Base-by-base conservation (phyloP, 805 yeast genomes). In the Candida coquimbonensis region DNA sequence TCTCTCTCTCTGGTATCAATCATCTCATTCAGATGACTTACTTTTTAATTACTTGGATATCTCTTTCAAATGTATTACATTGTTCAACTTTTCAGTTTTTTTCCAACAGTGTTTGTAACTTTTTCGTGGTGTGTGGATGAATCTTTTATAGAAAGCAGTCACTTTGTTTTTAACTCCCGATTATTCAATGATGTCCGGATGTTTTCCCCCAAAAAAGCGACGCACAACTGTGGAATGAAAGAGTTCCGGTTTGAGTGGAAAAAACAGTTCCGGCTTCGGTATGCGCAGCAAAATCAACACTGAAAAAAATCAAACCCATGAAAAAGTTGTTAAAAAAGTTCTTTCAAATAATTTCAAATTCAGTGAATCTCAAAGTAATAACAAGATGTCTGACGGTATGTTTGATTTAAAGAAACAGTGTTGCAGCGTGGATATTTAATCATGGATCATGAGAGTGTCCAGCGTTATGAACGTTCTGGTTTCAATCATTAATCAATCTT, bases 301-400 rank as follows among this genome's bases (percentile, higher is more conserved):
- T 42, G 48, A 42, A 45, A 45, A 39, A 40, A 38, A 16, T 29
- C 34, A 12, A 35, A 16, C 14, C 39, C 11, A 39, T 32, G 37
- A 40, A 40, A 40, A 40, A 40, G 40, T 40, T 17, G 39, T 35
- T 38, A 37, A 38, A 41, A 45, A 45, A 41, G 37, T 32, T 21
- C 36, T 44, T 32, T 36, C 40, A 39, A 6, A 6, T 29, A 13
- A 36, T 43, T 37, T 39, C 17, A 16, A 32, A 14, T 14, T 32
- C 17, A 37, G n/a, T 26, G 39, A 41, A 41, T 38, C 42, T 21
- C 24, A 21, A 31, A 45, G 38, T 39, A 40, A 44, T 45, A 41
- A 38, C 57, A 59, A 53, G 38, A 59, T 59, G 62, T 59, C 62
- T 57, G 62, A 59, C 52, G 62, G 62, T 59, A 59, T 51, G 62